These are phyloP conservation scores for Fraxinus americana DNA, from an alignment of 257 asterid genomes.

Conservation along the genomic window DNA sequence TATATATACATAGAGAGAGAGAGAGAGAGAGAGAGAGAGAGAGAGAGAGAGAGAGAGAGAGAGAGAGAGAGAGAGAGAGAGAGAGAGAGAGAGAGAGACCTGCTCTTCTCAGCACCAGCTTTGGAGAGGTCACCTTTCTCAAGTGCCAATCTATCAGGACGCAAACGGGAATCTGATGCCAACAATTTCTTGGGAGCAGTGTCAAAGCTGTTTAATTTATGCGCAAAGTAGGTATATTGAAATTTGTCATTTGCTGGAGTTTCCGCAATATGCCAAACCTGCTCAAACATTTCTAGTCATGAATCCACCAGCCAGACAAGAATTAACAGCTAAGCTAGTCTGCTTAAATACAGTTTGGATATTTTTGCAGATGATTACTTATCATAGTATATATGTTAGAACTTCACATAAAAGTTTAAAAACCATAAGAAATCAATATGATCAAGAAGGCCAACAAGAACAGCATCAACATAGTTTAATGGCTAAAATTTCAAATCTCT, in stretches of 20 bases:
- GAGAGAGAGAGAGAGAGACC: constrained; percentile 40
- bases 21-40: constrained; percentile 22
- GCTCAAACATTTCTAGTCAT: constrained; percentile 21
- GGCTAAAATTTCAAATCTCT: not conserved
- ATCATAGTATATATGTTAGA: not conserved
- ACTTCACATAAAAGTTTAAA: not conserved
- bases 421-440: not conserved
- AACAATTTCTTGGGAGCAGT: constrained; percentile 90
- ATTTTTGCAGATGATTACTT: not conserved
- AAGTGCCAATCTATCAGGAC: constrained; percentile 95
- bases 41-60: constrained; percentile 23
- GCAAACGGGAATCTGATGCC: constrained; percentile 94
- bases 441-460: constrained; percentile 8
- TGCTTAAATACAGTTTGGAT: not conserved
- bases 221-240: constrained; percentile 92
- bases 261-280: constrained; percentile 86
- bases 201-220: constrained; percentile 86
- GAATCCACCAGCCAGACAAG: constrained; percentile 8
- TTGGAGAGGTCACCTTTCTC: constrained; percentile 93
- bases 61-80: constrained; percentile 25
- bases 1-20: not conserved
- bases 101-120: constrained; percentile 93
- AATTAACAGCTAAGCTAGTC: not conserved
- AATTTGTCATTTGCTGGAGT: constrained; percentile 79
- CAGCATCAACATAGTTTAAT: not conserved